Evolutionary conservation across 805 yeast genomes (phyloP), one percentile per base, ranked within the genome.

Genomic region (Grigorovia humatica): DNA sequence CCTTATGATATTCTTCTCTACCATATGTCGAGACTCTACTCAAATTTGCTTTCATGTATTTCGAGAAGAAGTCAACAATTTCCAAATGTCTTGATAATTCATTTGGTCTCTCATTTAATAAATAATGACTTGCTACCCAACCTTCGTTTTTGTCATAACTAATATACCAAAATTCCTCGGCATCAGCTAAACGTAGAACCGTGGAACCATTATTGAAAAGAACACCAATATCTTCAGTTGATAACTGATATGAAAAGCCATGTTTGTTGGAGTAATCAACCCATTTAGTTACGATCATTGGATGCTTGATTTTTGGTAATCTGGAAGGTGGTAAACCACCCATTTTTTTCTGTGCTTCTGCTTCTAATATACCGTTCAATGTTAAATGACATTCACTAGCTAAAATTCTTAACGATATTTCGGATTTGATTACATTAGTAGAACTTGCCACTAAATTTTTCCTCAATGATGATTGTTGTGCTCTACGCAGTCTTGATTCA

Each of bases 251-350:
- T 4, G 96, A 87, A 64, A 93, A 83, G 1, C 99, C 99, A 68
- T 91, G 95, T 67, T 85, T 88, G 70, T 90, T 89, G 29, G 96
- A 85, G 66, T 91, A 93, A 66, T 93, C 99, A 30, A 95, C 98
- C 99, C 99, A 93, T 66, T 91, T 90, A 54, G 95, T 85, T 44
- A 91, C 62, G 54, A 87, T 79, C 18, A 81, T 78, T 12, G 90
- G 95, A 55, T 79, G 77, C 51, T 66, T 67, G 12, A 63, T 55
- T 45, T 62, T 60, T 23, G 69, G 66, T 54, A 61, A 57, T 51
- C 64, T 56, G 44, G 65, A 58, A 49, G 54, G 64, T 43, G 69
- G 69, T 51, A 64, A 53, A 9, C 67, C 68, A 35, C 68, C 68
- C 73, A 72, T 70, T 57, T 71, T 69, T 42, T 74, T 67, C 54